Base-by-base conservation (phyloP, 805 yeast genomes). In the Vanderwaltozyma tropicalis region DNA sequence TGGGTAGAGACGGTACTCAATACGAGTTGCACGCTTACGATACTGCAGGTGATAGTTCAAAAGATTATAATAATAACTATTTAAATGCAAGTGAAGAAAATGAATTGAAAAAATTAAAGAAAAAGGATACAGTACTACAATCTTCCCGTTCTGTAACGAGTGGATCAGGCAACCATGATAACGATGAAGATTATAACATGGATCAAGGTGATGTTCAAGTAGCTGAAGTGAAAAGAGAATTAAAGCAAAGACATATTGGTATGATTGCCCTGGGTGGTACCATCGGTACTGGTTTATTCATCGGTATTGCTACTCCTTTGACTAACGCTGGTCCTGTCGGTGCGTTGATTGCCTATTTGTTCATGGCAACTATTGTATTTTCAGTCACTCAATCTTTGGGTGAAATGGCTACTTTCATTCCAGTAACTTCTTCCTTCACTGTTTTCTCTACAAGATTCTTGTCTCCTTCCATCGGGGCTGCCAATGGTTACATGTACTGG, bases 261-360 rank as follows among this genome's bases (percentile, higher is more conserved):
- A 79, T 80, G 86, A 74, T 80, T 48, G 85, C 87, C 33, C 65
- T 80, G 16, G 89, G 88, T 43, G 88, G 87, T 44, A 77, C 87
- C 25, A 79, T 81, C 43, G 88, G 88, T 50, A 79, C 87, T 3
- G 88, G 88, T 56, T 65, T 80, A 29, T 78, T 80, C 64, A 74
- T 81, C 34, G 77, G 83, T 53, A 71, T 79, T 29, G 67, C 77
- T 5, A 52, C 68, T 3, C 76, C 83, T 2, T 52, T 80, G 22
- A 47, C 59, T 3, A 51, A 62, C 24, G 77, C 83, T 13, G 89
- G 89, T 17, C 88, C 88, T 1, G 87, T 75, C 10, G 73, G 74
- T 37, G 63, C 83, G 4, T 59, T 81, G 20, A 74, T 81, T 34
- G 71, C 84, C 2, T 81, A 75, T 49, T 34, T 75, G 14, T 78